Base-by-base conservation (phyloP, 768 basidiomycete genomes). In the Leccinum variicolor region DNA sequence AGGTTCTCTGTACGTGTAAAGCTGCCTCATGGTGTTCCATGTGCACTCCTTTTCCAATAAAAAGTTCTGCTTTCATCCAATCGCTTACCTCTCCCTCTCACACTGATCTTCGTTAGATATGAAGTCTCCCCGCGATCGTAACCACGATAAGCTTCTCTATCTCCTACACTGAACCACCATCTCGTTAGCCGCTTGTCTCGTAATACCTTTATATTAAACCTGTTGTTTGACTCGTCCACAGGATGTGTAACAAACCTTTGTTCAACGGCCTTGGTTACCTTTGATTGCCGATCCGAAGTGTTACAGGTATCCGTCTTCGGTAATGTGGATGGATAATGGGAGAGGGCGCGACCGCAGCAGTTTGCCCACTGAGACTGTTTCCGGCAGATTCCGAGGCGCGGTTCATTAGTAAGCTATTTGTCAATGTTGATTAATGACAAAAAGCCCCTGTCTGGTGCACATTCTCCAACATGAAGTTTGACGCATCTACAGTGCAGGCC, bases 201-300 rank as follows among this genome's bases (percentile, higher is more conserved):
- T 43, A 13, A 23, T 25, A 15, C 41, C 17, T 26, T 43, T n/a
- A 53, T 26, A 52, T 26, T 21, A 13, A 19, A 28, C 25, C 52
- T 26, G 33, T 13, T 26, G 25, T 36, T 28, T 28, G 9, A 26
- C 26, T n/a, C 11, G 6, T 53, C 55, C 31, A 58, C 56, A 43
- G 57, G 36, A 41, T 41, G 13, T 21, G 33, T 33, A 6, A 13
- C 33, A 33, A 33, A 33, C 33, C 33, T 17, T 26, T 14, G 13
- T 33, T 50, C 54, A 29, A 50, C 57, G 64, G 63, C 57, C 39
- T 25, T 61, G 52, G 54, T 52, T 19, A 53, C 46, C 34, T 15
- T 7, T 46, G 25, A 41, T 46, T 33, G 25, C 60, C 60, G 59
- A 9, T 15, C 26, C 36, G 5, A 23, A 23, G 23, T 23, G 2